Base-by-base conservation (phyloP, 2,329 filamentous ascomycete species). In the Neodidymelliopsis sp. region DNA sequence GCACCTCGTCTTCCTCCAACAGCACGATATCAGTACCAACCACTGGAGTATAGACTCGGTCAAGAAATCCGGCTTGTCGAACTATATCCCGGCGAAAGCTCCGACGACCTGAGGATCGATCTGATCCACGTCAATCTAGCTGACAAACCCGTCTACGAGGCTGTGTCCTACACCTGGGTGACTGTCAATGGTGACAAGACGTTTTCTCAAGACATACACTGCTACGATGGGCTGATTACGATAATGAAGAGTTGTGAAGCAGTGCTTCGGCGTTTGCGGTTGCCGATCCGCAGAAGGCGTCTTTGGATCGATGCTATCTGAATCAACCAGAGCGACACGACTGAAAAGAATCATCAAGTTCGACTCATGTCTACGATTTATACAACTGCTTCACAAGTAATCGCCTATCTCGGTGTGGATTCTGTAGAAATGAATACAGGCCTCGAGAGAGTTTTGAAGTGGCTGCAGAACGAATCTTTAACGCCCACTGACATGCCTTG, bases 121-220 rank as follows among this genome's bases (percentile, higher is more conserved):
- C 49, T 63, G 11, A 12, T 38, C 2, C 47, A 46, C n/a, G 53
- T 53, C 9, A 56, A 61, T 25, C 43, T 63, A 1, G 23, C 41
- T 1, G 57, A 64, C 15, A 23, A 48, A 1, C 62, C 54, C 8
- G 27, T 19, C 13, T 66, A 57, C 15, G 59, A 61, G 45, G 59
- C 62, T 4, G 16, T 62, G 2, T 66, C 61, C 1, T 64, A 65
- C 18, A 64, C 54, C 2, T 65, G 60, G 59, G 57, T 48, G 2
- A 45, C 43, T 7, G 15, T 27, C 4, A 10, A 27, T 1, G 53
- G 59, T n/a, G 29, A 54, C 25, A n/a, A 12, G n/a, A n/a, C n/a
- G n/a, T n/a, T n/a, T n/a, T n/a, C n/a, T n/a, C n/a, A n/a, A n/a
- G n/a, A n/a, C n/a, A n/a, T n/a, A n/a, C n/a, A n/a, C n/a, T n/a